phyloP scores from a whole-genome alignment of 345 rosid species.

The Isatis tinctoria region DNA sequence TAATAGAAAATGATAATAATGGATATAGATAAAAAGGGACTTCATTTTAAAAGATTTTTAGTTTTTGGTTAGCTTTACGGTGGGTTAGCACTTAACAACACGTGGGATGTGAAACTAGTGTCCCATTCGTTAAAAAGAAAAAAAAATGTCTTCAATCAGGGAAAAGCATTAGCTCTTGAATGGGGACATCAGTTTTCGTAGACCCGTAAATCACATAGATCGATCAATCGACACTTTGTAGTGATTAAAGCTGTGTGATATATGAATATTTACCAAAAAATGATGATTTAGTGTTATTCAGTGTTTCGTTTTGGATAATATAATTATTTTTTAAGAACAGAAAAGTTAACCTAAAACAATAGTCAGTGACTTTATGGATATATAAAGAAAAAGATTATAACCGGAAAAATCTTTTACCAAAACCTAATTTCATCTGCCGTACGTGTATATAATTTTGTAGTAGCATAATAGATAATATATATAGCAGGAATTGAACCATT shows the following conservation, averaged over 20 bases:
- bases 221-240: background rate
- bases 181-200: background rate
- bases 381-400: background rate
- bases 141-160: too few relatives aligned
- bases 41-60: background rate
- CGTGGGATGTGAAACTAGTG: background rate
- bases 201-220: background rate
- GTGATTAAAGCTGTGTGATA: background rate
- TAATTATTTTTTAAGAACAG: background rate
- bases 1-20: background rate
- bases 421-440: too few relatives aligned
- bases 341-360: background rate
- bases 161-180: background rate
- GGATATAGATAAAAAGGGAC: background rate
- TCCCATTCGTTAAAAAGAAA: too few relatives aligned
- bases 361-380: background rate
- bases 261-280: background rate
- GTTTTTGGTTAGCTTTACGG: background rate
- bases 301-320: background rate
- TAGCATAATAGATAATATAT: too few relatives aligned
- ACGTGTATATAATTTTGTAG: background rate
- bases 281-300: background rate
- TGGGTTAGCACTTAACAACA: slow-evolving; percentile 1
- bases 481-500: background rate
- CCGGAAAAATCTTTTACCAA: too few relatives aligned